phyloP scores from a whole-genome alignment of 768 basidiomycete species.

The Lactarius sp. region DNA sequence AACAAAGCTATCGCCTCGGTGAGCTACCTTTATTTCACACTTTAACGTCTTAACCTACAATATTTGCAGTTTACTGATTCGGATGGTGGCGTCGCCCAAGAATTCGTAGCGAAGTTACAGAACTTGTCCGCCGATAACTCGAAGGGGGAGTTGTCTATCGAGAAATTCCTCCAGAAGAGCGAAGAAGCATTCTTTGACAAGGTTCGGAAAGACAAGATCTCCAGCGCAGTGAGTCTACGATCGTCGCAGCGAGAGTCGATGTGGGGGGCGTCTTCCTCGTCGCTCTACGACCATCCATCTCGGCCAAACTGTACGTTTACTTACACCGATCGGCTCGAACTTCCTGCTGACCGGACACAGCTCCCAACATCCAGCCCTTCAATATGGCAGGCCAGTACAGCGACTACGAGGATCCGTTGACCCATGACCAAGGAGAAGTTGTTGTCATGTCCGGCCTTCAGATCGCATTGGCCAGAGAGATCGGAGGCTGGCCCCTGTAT shows the following conservation, averaged over 20 bases:
- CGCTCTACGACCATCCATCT: conserved; percentile 48
- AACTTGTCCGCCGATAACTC: conserved; percentile 79
- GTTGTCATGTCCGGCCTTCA: conserved; percentile 82
- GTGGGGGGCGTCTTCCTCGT: conserved; percentile 69
- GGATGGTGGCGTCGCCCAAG: conserved; percentile 85
- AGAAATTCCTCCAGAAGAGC: conserved; percentile 84
- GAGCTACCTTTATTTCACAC: conserved; percentile 28
- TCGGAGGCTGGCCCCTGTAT: conserved; percentile 88
- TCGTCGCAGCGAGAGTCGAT: conserved; percentile 77
- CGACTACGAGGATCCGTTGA: conserved; percentile 43
- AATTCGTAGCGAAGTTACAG: conserved; percentile 84
- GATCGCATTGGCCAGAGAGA: conserved; percentile 73
- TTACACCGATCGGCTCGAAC: conserved; percentile 26
- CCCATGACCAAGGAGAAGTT: conserved; percentile 43
- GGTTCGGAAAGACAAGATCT: conserved; percentile 83
- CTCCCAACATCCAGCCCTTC: conserved; percentile 47
- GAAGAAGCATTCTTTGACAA: conserved; percentile 92
- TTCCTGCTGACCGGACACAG: conserved; percentile 25
- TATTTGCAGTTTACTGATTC: conserved; percentile 77
- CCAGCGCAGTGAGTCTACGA: conserved; percentile 71
- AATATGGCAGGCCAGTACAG: conserved; percentile 39
- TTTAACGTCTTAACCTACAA: conserved; percentile 15
- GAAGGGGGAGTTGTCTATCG: conserved; percentile 86
- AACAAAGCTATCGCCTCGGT: conserved; percentile 93
- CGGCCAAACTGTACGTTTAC: conserved; percentile 65